Evolutionary conservation across 768 basidiomycete genomes (phyloP), one percentile per base, ranked within the genome.

Genomic region (Sutorius australiensis): DNA sequence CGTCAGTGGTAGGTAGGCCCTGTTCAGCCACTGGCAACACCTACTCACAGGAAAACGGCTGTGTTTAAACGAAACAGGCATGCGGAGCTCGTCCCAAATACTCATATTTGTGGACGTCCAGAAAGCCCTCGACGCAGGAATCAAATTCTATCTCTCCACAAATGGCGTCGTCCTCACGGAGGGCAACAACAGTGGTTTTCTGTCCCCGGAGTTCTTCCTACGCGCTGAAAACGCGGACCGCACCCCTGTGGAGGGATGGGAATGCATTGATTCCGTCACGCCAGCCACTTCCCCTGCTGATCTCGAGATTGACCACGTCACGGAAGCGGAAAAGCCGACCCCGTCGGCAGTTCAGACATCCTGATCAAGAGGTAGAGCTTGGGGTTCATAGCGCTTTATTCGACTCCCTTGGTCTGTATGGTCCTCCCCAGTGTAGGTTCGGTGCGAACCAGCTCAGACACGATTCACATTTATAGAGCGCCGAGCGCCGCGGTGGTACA

Each of bases 91-190:
- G 2, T 87, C 92, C 1, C 80, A 87, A 54, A 74, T 98, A 33
- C 78, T 93, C 49, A 87, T 98, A 41, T 94, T 85, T 62, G 77
- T 98, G 54, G 77, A 95, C 57, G 74, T 95, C 4, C 75, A 80
- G 48, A 84, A 80, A 57, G 88, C 86, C 0, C 70, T 90, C 42
- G 77, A 80, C 24, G 79, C 79, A 2, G 89, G 88, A 1, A 75
- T 90, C 67, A 75, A 78, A 49, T 89, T 98, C 54, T 85, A 80
- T 68, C 68, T 92, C 2, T 95, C 92, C 2, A 75, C 81, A 3
- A 98, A 98, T 57, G 92, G 91, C 2, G 95, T 98, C 17, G 79
- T 98, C 11, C 79, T 98, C 1, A 92, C 91, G 0, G 84, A 83
- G 46, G 95, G 95, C 1, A 75, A 92, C 54, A 75, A 75, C 38